Percentiles rank a stretch among this genome's conserved stretches.
Evolutionary conservation across 192 early-diverging fungal genomes (phyloP).

Genomic region (Umbelopsis vinacea): DNA sequence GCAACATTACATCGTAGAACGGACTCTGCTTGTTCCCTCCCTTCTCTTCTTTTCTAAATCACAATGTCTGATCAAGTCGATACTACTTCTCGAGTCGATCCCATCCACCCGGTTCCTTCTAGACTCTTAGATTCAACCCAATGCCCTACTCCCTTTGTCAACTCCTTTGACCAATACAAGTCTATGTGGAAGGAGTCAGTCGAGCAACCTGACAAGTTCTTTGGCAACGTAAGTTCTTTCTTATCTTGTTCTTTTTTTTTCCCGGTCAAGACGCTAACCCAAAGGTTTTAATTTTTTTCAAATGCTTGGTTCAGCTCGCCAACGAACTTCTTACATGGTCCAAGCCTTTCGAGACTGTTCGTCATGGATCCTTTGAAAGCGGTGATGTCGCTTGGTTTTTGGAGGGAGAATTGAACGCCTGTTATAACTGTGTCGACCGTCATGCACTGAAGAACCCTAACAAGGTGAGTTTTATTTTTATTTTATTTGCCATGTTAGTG

Average conservation of each 20-base stretch:
- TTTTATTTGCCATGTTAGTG: background rate
- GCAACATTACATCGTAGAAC: background rate
- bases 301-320: slow-evolving; percentile 64
- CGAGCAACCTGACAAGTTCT: slow-evolving; percentile 81
- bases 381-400: slow-evolving; percentile 96
- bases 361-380: slow-evolving; percentile 72
- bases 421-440: slow-evolving; percentile 96
- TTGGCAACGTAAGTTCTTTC: slow-evolving; percentile 65
- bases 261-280: no score
- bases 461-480: slow-evolving; percentile 54
- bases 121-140: slow-evolving; percentile 61
- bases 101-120: slow-evolving; percentile 58
- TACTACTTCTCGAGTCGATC: slow-evolving; percentile 1
- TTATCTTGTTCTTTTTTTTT: no score
- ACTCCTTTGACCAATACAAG: slow-evolving; percentile 80
- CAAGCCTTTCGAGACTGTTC: slow-evolving; percentile 75
- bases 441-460: slow-evolving; percentile 80
- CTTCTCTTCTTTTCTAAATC: slow-evolving; percentile 11
- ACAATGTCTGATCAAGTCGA: slow-evolving; percentile 24
- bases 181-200: slow-evolving; percentile 80
- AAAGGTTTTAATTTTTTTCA: no score
- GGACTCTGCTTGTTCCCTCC: background rate
- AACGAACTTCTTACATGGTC: slow-evolving; percentile 81
- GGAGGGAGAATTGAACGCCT: slow-evolving; percentile 90
- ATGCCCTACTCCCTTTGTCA: slow-evolving; percentile 71